A percentile compares a stretch with the other conserved stretches of the same genome.
Conservation (phyloP, 2,329 filamentous ascomycete species). For the Pseudogymnoascus sp. region DNA sequence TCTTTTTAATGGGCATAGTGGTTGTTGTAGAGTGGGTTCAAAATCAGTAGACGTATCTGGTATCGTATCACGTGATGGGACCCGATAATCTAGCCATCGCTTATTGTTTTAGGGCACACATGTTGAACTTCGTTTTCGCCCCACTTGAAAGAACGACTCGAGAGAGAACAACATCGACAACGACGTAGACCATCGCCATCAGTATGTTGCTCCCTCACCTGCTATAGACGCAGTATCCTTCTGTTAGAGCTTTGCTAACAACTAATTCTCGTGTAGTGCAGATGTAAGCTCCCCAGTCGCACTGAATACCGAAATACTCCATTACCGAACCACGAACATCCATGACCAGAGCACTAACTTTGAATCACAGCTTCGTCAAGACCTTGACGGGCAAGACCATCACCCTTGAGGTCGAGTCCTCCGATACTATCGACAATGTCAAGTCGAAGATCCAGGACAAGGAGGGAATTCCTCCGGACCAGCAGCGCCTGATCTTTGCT, state of each 20-base stretch:
- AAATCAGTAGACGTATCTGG: neutral
- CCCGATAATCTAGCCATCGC: neutral
- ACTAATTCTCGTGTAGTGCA: slow-evolving; percentile 56
- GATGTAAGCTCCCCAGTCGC: slow-evolving; percentile 59
- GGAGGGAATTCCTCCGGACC: slow-evolving; percentile 96
- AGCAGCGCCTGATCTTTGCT: slow-evolving; percentile 97
- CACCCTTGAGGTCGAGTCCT: slow-evolving; percentile 98
- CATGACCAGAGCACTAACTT: slow-evolving; percentile 18
- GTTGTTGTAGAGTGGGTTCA: neutral
- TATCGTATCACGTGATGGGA: neutral
- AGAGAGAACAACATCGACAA: slow-evolving; percentile 11
- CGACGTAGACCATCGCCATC: slow-evolving; percentile 34
- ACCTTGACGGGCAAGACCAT: slow-evolving; percentile 99
- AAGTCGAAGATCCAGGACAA: slow-evolving; percentile 99
- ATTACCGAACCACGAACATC: slow-evolving; percentile 21
- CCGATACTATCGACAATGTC: slow-evolving; percentile 99
- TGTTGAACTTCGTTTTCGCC: slow-evolving; percentile 10
- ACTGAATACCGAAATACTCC: slow-evolving; percentile 18
- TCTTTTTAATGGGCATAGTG: neutral
- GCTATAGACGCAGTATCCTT: neutral
- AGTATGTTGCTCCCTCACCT: slow-evolving; percentile 40
- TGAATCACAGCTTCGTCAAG: slow-evolving; percentile 82
- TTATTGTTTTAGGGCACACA: slow-evolving; percentile 12
- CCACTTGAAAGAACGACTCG: slow-evolving; percentile 11
- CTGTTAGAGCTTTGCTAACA: slow-evolving; percentile 38